phyloP scores from a whole-genome alignment of 164 flowering plant genomes.

The Tinospora cordifolia region DNA sequence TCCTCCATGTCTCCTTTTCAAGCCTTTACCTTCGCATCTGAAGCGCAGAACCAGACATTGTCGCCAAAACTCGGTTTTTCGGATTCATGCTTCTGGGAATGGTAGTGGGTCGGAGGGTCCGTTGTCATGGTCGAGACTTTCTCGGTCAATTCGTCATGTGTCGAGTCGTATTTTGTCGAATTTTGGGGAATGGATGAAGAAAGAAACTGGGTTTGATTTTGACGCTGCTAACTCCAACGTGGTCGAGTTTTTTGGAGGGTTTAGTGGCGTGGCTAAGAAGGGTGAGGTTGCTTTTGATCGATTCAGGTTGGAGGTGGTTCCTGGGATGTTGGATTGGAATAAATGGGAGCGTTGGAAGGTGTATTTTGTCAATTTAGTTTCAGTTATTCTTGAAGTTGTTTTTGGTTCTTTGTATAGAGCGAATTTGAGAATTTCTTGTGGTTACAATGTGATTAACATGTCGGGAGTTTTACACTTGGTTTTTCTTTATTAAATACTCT shows the following conservation, averaged over 20 bases:
- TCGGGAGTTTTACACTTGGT: background rate
- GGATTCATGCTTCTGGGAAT: constrained; percentile 33
- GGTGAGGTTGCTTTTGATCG: constrained; percentile 34
- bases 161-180: constrained; percentile 44
- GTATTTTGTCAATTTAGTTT: constrained; percentile 1
- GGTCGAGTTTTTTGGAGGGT: constrained; percentile 25
- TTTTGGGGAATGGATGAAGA: constrained; percentile 52
- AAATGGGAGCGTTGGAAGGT: constrained; percentile 84
- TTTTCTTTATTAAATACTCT: background rate
- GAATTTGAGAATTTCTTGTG: background rate
- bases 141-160: constrained; percentile 41
- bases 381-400: no score
- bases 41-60: constrained; percentile 19
- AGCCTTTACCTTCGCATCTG: constrained; percentile 11
- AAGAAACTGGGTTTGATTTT: constrained; percentile 66
- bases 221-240: constrained; percentile 30
- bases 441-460: background rate
- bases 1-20: constrained; percentile 16
- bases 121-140: constrained; percentile 40
- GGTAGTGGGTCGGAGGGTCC: constrained; percentile 34
- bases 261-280: constrained; percentile 23
- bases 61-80: constrained; percentile 25
- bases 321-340: constrained; percentile 67
- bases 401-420: background rate
- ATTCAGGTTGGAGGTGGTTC: constrained; percentile 41